These are phyloP conservation scores for Chrysophaeum taylorii DNA, from an alignment of 352 stramenopile species.

Conservation along the genomic window DNA sequence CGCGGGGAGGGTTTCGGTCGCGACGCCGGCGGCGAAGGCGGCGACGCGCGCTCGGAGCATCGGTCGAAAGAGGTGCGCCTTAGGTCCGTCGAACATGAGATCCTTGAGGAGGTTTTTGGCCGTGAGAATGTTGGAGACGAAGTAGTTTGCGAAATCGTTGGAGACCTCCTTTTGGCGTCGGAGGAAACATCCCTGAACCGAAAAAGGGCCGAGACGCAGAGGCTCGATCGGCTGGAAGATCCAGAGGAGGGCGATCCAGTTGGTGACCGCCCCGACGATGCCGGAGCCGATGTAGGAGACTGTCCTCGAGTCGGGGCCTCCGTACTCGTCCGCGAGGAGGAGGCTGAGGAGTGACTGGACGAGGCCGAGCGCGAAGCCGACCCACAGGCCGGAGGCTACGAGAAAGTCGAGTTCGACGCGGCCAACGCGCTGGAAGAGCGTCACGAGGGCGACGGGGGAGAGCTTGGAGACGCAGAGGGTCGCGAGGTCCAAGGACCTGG, in stretches of 20 bases:
- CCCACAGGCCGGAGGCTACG: conserved; percentile 51
- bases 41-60: conserved; percentile 9
- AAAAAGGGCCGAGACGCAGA: conserved; percentile 66
- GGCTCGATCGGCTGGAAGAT: conserved; percentile 87
- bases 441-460: not conserved
- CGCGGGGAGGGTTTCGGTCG: not conserved
- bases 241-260: conserved; percentile 93
- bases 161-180: conserved; percentile 64
- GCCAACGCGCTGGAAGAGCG: conserved; percentile 57
- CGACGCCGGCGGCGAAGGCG: conserved; percentile 19
- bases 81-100: no score
- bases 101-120: conserved; percentile 17
- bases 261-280: conserved; percentile 59
- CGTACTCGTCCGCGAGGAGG: conserved; percentile 2
- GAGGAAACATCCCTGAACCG: conserved; percentile 86
- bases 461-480: not conserved
- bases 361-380: conserved; percentile 61
- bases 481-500: not conserved
- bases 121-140: conserved; percentile 43
- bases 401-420: conserved; percentile 57
- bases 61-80: not conserved
- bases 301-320: not conserved
- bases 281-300: not conserved
- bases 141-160: conserved; percentile 38
- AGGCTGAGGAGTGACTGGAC: conserved; percentile 58